phyloP scores from a whole-genome alignment of 176 grass and related monocot genomes.

The Avena atlantica region DNA sequence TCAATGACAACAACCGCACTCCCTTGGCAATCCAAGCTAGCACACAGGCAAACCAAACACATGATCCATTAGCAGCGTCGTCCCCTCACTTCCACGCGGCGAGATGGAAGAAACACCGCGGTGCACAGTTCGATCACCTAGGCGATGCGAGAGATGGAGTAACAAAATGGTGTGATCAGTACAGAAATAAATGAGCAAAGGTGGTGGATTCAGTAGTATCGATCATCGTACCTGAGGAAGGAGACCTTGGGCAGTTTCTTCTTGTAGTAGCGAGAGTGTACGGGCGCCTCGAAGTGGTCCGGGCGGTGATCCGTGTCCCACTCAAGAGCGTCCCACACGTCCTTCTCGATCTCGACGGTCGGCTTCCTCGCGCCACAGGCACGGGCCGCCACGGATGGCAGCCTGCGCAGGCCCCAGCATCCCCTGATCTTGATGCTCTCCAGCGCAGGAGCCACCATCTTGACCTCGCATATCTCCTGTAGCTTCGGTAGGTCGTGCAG shows the following conservation, averaged over 20 bases:
- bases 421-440: conserved; percentile 23
- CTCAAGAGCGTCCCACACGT: conserved; percentile 37
- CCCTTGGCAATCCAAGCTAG: background rate
- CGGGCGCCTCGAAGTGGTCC: background rate
- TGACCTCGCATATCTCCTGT: background rate
- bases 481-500: conserved; percentile 24
- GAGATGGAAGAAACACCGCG: no score
- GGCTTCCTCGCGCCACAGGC: background rate
- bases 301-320: background rate
- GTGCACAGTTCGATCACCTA: conserved; percentile 16
- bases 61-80: background rate
- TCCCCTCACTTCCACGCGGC: background rate
- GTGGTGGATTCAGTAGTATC: background rate
- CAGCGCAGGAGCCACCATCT: background rate
- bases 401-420: conserved; percentile 2
- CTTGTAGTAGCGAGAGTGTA: conserved; percentile 28
- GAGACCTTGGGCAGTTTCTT: background rate
- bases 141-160: background rate
- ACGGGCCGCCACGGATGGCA: background rate
- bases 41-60: background rate
- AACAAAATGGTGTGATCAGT: background rate
- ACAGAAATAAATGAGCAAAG: background rate
- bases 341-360: background rate
- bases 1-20: background rate
- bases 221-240: conserved; percentile 30